A percentile compares a stretch with the other conserved stretches of the same genome.
phyloP scores from a whole-genome alignment of 1,284 basidiomycete genomes.

The Tranzscheliella williamsii region DNA sequence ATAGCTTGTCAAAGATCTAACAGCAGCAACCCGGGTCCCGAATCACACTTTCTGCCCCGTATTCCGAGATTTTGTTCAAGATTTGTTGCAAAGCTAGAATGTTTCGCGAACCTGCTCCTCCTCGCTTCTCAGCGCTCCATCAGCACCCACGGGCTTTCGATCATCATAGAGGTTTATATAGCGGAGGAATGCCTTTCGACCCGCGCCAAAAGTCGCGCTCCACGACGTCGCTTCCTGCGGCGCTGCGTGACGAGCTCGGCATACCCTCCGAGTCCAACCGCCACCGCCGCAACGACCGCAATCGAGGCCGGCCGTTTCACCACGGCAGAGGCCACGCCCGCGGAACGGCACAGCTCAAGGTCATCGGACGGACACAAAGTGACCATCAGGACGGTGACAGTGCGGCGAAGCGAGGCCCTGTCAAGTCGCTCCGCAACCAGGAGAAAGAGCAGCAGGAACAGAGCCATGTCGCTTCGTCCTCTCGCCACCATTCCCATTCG shows the following conservation, averaged over 20 bases:
- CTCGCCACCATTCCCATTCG: neutral
- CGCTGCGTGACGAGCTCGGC: slow-evolving; percentile 54
- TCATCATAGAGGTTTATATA: too few species aligned
- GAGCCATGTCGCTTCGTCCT: neutral
- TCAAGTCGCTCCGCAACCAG: slow-evolving; percentile 32
- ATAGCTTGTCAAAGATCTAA: too few species aligned
- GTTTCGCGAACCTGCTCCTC: neutral
- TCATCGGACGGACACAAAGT: slow-evolving; percentile 13
- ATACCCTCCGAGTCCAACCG: slow-evolving; percentile 16
- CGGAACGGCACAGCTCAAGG: slow-evolving; percentile 5
- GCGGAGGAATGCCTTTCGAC: slow-evolving; percentile 24
- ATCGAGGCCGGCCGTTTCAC: neutral
- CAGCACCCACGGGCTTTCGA: too few species aligned
- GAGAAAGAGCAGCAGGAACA: slow-evolving; percentile 24
- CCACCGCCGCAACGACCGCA: slow-evolving; percentile 4
- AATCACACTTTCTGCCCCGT: too few species aligned
- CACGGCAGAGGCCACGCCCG: too few species aligned
- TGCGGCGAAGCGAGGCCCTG: slow-evolving; percentile 8
- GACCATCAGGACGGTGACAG: slow-evolving; percentile 12
- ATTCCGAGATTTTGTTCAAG: too few species aligned
- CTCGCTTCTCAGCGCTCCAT: too few species aligned
- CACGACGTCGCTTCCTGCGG: slow-evolving; percentile 51
- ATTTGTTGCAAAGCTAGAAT: neutral
- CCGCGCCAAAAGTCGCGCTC: slow-evolving; percentile 29
- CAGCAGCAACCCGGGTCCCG: too few species aligned